phyloP scores from a whole-genome alignment of 257 asterid species.

The Voacanga thouarsii region DNA sequence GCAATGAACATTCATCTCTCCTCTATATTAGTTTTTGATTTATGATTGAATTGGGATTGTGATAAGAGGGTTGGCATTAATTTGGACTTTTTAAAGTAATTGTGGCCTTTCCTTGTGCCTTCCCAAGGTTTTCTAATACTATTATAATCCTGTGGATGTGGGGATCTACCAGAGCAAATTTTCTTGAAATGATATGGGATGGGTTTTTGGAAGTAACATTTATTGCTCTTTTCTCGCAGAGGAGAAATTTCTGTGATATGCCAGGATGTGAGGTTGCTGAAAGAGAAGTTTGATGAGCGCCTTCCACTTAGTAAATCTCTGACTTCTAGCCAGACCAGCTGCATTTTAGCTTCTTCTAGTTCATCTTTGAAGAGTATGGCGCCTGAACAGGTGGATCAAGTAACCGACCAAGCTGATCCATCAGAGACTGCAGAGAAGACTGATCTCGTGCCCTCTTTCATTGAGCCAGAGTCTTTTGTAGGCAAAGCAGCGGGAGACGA shows the following conservation, averaged over 20 bases:
- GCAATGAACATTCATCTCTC: no score
- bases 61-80: background rate
- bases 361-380: slow-evolving; percentile 40
- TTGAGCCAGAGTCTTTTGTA: slow-evolving; percentile 21
- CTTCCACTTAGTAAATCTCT: slow-evolving; percentile 56
- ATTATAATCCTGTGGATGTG: background rate
- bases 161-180: background rate
- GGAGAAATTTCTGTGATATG: slow-evolving; percentile 88
- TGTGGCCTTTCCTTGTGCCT: background rate
- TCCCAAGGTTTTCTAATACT: background rate
- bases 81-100: background rate
- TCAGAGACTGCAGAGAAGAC: slow-evolving; percentile 3
- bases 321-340: slow-evolving; percentile 54
- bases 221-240: slow-evolving; percentile 31
- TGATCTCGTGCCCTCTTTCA: slow-evolving; percentile 2
- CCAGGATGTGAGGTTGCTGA: slow-evolving; percentile 64
- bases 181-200: background rate
- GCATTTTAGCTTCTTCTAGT: slow-evolving; percentile 50
- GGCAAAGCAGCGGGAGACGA: slow-evolving; percentile 27
- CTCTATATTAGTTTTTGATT: background rate
- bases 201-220: background rate
- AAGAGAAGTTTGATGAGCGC: slow-evolving; percentile 52
- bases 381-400: slow-evolving; percentile 30
- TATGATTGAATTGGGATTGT: background rate
- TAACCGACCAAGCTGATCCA: slow-evolving; percentile 23